These are phyloP conservation scores for Zostera marina DNA, from an alignment of 116 monocot species.

Conservation along the genomic window DNA sequence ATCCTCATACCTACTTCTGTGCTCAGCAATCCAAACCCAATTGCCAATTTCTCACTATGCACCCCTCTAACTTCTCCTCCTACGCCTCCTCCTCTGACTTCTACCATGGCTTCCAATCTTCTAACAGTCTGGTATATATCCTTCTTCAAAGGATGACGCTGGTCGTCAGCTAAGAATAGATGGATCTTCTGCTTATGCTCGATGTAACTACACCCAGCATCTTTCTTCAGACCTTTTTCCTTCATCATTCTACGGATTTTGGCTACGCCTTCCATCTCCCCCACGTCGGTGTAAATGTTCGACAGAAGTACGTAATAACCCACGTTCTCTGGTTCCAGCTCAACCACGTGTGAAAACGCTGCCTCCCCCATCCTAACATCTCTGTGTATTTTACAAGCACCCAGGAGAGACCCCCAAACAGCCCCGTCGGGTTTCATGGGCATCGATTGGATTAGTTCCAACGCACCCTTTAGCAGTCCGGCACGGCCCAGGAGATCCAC, in stretches of 20 bases:
- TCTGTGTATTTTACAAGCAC: slow-evolving; percentile 67
- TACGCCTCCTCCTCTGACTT: slow-evolving; percentile 2
- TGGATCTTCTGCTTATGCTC: slow-evolving; percentile 50
- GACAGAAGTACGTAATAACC: slow-evolving; percentile 65
- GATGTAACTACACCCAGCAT: slow-evolving; percentile 68
- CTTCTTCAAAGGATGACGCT: slow-evolving; percentile 36
- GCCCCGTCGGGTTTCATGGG: slow-evolving; percentile 50
- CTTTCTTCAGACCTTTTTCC: slow-evolving; percentile 58
- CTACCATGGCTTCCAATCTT: slow-evolving; percentile 24
- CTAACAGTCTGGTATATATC: slow-evolving; percentile 25
- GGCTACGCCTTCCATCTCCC: slow-evolving; percentile 32
- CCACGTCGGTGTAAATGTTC: slow-evolving; percentile 48
- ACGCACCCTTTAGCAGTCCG: slow-evolving; percentile 32
- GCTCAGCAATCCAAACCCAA: slow-evolving; percentile 59
- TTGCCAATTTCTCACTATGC: slow-evolving; percentile 65
- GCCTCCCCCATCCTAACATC: slow-evolving; percentile 34
- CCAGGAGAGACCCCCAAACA: slow-evolving; percentile 67
- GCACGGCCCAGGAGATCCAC: slow-evolving; percentile 75
- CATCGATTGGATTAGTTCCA: slow-evolving; percentile 42
- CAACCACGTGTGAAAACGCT: slow-evolving; percentile 33
- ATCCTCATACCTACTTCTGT: slow-evolving; percentile 40
- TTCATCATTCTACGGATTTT: slow-evolving; percentile 62
- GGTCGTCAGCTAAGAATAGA: slow-evolving; percentile 65
- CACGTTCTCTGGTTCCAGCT: slow-evolving; percentile 55
- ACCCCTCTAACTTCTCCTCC: slow-evolving; percentile 5